phyloP scores from a whole-genome alignment of 805 yeast genomes.

The Candida coleopterorum region DNA sequence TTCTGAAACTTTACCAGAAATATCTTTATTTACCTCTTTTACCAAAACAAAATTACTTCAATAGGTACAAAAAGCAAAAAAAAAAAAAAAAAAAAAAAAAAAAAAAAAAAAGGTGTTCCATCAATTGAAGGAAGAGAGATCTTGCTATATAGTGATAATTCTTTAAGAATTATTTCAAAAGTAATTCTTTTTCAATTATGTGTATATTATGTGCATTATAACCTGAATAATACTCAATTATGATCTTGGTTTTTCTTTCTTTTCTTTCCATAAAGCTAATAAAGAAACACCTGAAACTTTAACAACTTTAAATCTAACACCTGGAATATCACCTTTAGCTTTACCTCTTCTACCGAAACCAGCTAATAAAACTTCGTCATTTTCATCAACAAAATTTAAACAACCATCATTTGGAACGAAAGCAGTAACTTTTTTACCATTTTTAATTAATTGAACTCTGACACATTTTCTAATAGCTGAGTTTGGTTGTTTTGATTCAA shows the following conservation, averaged over 20 bases:
- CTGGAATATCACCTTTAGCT: slow-evolving; percentile 99
- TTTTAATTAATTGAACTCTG: slow-evolving; percentile 99
- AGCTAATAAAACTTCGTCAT: slow-evolving; percentile 98
- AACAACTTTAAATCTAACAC: slow-evolving; percentile 99
- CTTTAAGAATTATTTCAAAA: not conserved
- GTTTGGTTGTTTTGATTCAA: slow-evolving; percentile 99
- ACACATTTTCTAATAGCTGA: slow-evolving; percentile 99
- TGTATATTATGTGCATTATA: slow-evolving; percentile 5
- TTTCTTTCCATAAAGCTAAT: slow-evolving; percentile 99
- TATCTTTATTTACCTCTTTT: too few species aligned
- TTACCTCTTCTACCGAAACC: slow-evolving; percentile 99
- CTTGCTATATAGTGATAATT: not conserved
- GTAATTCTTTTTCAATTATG: not conserved
- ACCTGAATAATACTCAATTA: slow-evolving; percentile 28
- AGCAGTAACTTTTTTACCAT: slow-evolving; percentile 99
- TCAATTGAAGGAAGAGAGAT: slow-evolving; percentile 67
- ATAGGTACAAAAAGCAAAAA: slow-evolving; percentile 45
- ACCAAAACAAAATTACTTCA: too few species aligned
- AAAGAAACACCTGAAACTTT: slow-evolving; percentile 99
- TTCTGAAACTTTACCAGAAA: too few species aligned
- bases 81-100: slow-evolving; percentile 50
- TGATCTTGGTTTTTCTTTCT: slow-evolving; percentile 99
- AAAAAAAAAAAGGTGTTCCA: slow-evolving; percentile 62
- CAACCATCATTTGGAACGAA: slow-evolving; percentile 99
- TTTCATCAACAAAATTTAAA: slow-evolving; percentile 98